Evolutionary conservation across 257 asterid genomes (phyloP), one percentile per base, ranked within the genome.

Genomic region (Ehretia macrophylla): DNA sequence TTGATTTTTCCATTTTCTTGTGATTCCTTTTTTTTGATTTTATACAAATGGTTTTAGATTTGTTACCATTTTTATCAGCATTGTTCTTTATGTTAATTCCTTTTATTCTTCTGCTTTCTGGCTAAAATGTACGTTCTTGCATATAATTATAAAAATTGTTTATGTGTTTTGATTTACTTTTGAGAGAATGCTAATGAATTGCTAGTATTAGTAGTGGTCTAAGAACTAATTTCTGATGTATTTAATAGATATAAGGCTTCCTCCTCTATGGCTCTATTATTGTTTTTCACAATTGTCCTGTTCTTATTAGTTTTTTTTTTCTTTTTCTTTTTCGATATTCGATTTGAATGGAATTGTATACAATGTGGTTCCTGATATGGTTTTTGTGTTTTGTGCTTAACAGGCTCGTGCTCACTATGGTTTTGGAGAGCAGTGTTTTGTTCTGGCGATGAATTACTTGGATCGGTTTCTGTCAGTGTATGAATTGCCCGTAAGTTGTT

Each of bases 391-490:
- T 20, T 63, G 55, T 55, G 17, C 20, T 16, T 62, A 14, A 17
- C 74, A 78, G 84, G 79, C 76, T 58, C 71, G 58, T 49, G 38
- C 64, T 45, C 72, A 71, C 57, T 66, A 60, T 70, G 71, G 74
- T 1, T 78, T 75, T 72, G 75, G 74, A 58, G 74, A 65, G 51
- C 51, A 65, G 47, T 62, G 71, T 37, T 44, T 75, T 47, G 72
- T 52, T 51, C 37, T 78, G 64, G 48, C 84, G n/a, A 48, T 78
- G 66, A 72, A 65, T 59, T 78, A 75, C 60, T 55, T 68, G 4
- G 84, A 78, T 54, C 69, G 79, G 8, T 71, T 78, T 62, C 59
- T 78, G 39, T 78, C 84, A 14, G 44, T 53, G 40, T 39, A 58
- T 58, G 76, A 71, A 32, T 39, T 75, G 45, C 72, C 78, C 39